Evolutionary conservation across 345 rosid species (phyloP).

Genomic region (sweet orange (Citrus sinensis)): DVS_A1.0 CM039167.1:10128501-10129000

Average conservation of each 20-base stretch:
- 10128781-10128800: too few relatives aligned
- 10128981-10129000: slow-evolving; percentile 10
- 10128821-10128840: neutral
- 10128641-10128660: slow-evolving; percentile 79
- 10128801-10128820: neutral
- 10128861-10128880: neutral
- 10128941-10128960: neutral
- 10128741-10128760: slow-evolving; percentile 50
- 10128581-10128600: neutral
- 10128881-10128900: neutral
- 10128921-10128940: neutral
- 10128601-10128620: neutral
- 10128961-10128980: slow-evolving; percentile 3
- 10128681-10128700: slow-evolving; percentile 69
- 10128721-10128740: slow-evolving; percentile 52
- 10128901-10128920: neutral
- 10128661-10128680: slow-evolving; percentile 71
- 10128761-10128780: neutral
- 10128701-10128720: slow-evolving; percentile 56
- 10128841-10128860: neutral
- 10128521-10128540: neutral
- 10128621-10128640: slow-evolving; percentile 86
- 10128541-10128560: neutral
- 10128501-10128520: neutral
- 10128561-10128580: neutral